Evolutionary conservation across 805 yeast species (phyloP), one percentile per base, ranked within the genome.

Genomic region (Scheffersomyces stipitis): DNA sequence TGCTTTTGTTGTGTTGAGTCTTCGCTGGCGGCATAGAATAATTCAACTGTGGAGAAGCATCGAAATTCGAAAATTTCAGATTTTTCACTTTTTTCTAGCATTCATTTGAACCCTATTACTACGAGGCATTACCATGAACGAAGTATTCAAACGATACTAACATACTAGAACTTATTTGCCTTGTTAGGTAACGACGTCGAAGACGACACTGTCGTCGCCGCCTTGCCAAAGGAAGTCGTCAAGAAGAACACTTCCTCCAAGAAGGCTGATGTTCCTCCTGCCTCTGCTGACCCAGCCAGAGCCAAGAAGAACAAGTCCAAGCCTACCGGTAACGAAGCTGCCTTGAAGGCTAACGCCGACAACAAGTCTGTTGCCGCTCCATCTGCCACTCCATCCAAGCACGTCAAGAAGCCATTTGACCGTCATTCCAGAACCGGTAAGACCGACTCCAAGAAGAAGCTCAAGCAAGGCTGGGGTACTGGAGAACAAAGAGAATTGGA

Each of bases 131-230:
- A n/a, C n/a, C n/a, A n/a, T n/a, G n/a, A n/a, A n/a, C n/a, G n/a
- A n/a, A n/a, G n/a, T n/a, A n/a, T n/a, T n/a, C n/a, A n/a, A n/a
- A n/a, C n/a, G n/a, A n/a, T 20, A 20, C 24, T 20, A 20, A 20
- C 27, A 33, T 35, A 30, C 13, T 54, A 82, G 87, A 86, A 86
- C 75, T 86, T 86, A 65, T 86, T 74, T 69, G 86, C 78, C 69
- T 78, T 85, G 68, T 76, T 86, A 74, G 93, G 85, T 66, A 86
- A 86, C 80, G 95, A 86, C 75, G 86, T 85, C 56, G 90, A 85
- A 64, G 95, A 83, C 69, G 84, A 80, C 56, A 77, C 73, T 59
- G 71, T 72, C 38, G 24, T 10, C 24, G 78, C 78, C 46, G 63
- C 66, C 38, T 61, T 71, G 26, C 65, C 76, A 51, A 83, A 70